Conservation (phyloP, 1,284 basidiomycete species). For the Rhodotorula sp. region DNA sequence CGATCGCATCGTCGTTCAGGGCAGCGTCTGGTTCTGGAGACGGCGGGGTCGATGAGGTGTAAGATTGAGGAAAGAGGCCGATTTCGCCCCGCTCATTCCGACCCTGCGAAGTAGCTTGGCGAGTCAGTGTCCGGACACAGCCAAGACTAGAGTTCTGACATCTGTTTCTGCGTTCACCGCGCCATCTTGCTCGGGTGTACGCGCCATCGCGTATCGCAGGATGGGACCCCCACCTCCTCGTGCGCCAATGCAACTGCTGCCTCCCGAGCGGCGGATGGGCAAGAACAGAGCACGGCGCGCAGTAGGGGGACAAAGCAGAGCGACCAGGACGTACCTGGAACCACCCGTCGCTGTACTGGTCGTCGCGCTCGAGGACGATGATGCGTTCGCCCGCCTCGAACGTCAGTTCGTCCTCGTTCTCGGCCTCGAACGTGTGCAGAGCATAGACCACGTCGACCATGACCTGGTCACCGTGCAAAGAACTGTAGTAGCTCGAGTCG, state of each 20-base stretch:
- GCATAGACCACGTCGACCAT: conserved; percentile 37
- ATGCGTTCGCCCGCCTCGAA: conserved; percentile 85
- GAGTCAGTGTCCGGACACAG: too few species aligned
- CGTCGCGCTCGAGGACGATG: conserved; percentile 87
- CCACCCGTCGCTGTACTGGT: conserved; percentile 95
- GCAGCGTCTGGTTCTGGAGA: background rate
- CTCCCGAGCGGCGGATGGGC: background rate
- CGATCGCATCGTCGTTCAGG: background rate
- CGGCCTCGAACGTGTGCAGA: conserved; percentile 56
- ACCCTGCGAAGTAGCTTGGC: conserved; percentile 58
- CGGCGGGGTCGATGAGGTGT: conserved; percentile 66
- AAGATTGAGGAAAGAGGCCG: conserved; percentile 88
- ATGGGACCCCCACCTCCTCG: background rate
- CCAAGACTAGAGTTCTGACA: too few species aligned
- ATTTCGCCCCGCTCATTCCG: conserved; percentile 75
- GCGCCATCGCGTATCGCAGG: background rate
- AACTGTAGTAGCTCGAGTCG: background rate
- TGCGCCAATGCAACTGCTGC: too few species aligned
- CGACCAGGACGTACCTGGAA: conserved; percentile 72
- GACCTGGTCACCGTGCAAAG: background rate
- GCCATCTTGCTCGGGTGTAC: background rate
- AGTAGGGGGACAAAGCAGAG: background rate
- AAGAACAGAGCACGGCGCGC: too few species aligned
- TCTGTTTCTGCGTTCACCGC: background rate
- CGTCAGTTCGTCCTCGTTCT: conserved; percentile 88